Evolutionary conservation across 352 stramenopile species (phyloP).

Genomic region (Globisporangium polare): DNA sequence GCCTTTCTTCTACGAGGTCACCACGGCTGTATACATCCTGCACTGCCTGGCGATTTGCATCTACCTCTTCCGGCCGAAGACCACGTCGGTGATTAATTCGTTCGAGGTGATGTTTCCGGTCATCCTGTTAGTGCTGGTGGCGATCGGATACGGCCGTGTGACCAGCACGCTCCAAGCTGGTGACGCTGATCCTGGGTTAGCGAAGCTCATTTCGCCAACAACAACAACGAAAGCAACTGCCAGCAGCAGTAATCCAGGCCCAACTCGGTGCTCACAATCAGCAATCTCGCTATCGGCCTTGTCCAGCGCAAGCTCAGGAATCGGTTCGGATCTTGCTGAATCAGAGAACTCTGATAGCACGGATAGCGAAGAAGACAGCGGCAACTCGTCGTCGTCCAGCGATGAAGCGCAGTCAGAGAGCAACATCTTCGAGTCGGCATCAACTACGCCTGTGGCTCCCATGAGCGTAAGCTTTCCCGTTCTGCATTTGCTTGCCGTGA

Average conservation of each 20-base stretch:
- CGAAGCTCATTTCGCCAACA: slow-evolving; percentile 59
- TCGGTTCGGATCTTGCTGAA: slow-evolving; percentile 58
- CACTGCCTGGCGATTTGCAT: slow-evolving; percentile 40
- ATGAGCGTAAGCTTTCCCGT: slow-evolving; percentile 16
- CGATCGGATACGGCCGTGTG: slow-evolving; percentile 74
- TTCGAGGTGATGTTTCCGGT: slow-evolving; percentile 72
- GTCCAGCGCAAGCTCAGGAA: slow-evolving; percentile 31
- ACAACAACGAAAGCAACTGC: slow-evolving; percentile 30
- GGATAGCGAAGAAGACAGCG: slow-evolving; percentile 74
- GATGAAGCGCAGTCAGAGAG: slow-evolving; percentile 45
- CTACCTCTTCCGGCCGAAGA: slow-evolving; percentile 47
- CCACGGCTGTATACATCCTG: slow-evolving; percentile 54
- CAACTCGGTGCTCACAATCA: slow-evolving; percentile 18
- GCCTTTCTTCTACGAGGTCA: slow-evolving; percentile 60
- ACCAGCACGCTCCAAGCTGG: slow-evolving; percentile 61
- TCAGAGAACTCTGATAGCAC: slow-evolving; percentile 76
- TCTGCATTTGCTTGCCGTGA: neutral
- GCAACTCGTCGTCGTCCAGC: slow-evolving; percentile 70
- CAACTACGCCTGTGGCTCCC: slow-evolving; percentile 19
- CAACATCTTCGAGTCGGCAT: slow-evolving; percentile 31
- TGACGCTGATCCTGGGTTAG: slow-evolving; percentile 38
- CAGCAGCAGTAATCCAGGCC: neutral
- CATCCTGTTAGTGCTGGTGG: slow-evolving; percentile 52
- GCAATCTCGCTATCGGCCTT: slow-evolving; percentile 11
- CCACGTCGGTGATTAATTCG: slow-evolving; percentile 46